A percentile compares a stretch with the other conserved stretches of the same genome.
Conservation (phyloP, 1,284 basidiomycete genomes). For the Rhizoctonia solani region DNA sequence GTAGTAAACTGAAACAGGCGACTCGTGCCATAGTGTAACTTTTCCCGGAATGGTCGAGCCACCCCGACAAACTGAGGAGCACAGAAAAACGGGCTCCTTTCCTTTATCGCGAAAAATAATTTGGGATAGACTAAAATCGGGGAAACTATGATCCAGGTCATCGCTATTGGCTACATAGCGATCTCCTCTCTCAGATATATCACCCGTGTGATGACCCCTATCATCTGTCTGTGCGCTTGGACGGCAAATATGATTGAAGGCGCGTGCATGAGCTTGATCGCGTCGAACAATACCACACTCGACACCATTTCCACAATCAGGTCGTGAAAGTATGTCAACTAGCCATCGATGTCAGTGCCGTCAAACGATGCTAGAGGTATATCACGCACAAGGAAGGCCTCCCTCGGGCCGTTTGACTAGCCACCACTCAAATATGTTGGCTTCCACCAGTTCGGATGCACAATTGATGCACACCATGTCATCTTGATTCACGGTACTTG, state of each 20-base stretch:
- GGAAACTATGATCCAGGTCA: constrained; percentile 6
- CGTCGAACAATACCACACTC: constrained; percentile 30
- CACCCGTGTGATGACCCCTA: neutral
- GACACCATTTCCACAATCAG: constrained; percentile 33
- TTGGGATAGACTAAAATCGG: constrained; percentile 5
- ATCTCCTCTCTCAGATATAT: constrained; percentile 8
- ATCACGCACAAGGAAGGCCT: too few relatives aligned
- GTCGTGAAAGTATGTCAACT: neutral
- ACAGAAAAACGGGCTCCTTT: constrained; percentile 23
- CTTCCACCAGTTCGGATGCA: constrained; percentile 15
- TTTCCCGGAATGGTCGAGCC: constrained; percentile 13
- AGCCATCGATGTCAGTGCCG: neutral
- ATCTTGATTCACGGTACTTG: neutral
- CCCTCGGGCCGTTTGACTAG: too few relatives aligned
- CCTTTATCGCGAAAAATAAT: constrained; percentile 25
- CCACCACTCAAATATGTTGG: constrained; percentile 26
- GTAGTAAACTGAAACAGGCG: constrained; percentile 17
- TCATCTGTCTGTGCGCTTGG: neutral
- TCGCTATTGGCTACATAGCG: constrained; percentile 18
- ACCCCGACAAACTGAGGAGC: constrained; percentile 10
- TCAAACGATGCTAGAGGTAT: too few relatives aligned
- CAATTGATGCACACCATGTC: constrained; percentile 6
- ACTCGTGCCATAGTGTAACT: constrained; percentile 14
- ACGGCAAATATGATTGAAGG: constrained; percentile 30
- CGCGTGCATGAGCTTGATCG: constrained; percentile 21